Base-by-base conservation (phyloP, 257 asterid genomes). In the Handroanthus guayacan region DNA sequence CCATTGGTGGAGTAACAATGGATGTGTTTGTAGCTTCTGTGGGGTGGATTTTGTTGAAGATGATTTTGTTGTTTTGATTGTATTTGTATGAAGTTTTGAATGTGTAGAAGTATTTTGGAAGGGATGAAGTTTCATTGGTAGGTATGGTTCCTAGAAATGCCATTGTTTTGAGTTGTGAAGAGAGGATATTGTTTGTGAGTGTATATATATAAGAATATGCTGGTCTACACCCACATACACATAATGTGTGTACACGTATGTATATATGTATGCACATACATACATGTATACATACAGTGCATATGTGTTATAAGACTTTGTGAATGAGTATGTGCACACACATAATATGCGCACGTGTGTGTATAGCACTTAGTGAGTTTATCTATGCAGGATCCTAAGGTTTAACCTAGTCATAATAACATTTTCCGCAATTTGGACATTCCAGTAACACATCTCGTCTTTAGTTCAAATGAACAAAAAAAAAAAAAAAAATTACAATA, bases 71-170 rank as follows among this genome's bases (percentile, higher is more conserved):
- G 2, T 52, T 71, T 5, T 14, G 78, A 9, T n/a, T 70, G 13
- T 65, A 31, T 13, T 9, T 64, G 2, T 51, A 44, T 47, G 55
- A 34, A 58, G 56, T n/a, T 67, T 69, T 76, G 67, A 45, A 10
- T 54, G 9, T 68, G 63, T n/a, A 60, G 72, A 51, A 63, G 17
- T 48, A 31, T 17, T 64, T 71, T 10, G 67, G 76, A 36, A 83
- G 85, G 60, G 80, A 63, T 1, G 67, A 16, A 39, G 39, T 78
- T 69, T 83, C 77, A 77, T 68, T 54, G 60, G 58, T 18, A 11
- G 89, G 72, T 62, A 55, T 41, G 45, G 62, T 63, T 73, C 86
- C 62, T 17, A 78, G 48, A 67, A 78, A 81, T 71, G 88, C 92
- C 94, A 91, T 89, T 51, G 81, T 43, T 54, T 67, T 62, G 10